Conservation (phyloP, 1,284 basidiomycete species). For the Quambalaria eucalypti region DNA sequence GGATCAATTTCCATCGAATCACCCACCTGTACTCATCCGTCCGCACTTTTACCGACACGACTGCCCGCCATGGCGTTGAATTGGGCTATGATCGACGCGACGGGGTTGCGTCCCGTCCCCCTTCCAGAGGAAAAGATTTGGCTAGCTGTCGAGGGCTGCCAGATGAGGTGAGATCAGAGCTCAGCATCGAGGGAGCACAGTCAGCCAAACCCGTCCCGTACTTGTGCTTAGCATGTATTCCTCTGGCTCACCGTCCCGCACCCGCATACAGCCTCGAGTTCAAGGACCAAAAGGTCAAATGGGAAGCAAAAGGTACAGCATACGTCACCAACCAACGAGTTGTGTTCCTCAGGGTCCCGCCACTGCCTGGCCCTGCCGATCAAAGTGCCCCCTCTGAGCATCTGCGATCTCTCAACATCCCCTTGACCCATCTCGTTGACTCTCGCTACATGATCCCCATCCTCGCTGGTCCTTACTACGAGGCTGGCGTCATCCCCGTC, state of each 20-base stretch:
- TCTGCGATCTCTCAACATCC: slow-evolving; percentile 19
- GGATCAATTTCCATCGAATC: too few relatives aligned
- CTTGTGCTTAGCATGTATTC: neutral
- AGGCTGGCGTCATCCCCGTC: slow-evolving; percentile 26
- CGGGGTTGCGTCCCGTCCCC: slow-evolving; percentile 21
- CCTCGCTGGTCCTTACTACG: slow-evolving; percentile 28
- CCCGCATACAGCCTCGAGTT: slow-evolving; percentile 10
- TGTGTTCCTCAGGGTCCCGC: slow-evolving; percentile 24
- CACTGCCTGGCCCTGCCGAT: slow-evolving; percentile 3
- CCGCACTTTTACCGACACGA: too few relatives aligned
- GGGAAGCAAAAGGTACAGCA: slow-evolving; percentile 22
- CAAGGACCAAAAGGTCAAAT: slow-evolving; percentile 10
- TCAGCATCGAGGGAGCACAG: neutral
- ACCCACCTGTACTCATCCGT: too few relatives aligned
- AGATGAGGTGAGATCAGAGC: slow-evolving; percentile 4
- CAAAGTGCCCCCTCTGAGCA: slow-evolving; percentile 3
- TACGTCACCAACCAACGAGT: slow-evolving; percentile 28
- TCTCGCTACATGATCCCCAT: slow-evolving; percentile 30
- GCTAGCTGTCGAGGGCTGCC: slow-evolving; percentile 14
- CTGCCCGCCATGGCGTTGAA: slow-evolving; percentile 27
- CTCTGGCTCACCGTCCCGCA: neutral
- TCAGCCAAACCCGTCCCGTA: neutral
- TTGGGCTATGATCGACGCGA: slow-evolving; percentile 31
- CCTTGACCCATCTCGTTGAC: slow-evolving; percentile 21
- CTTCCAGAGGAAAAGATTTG: slow-evolving; percentile 26